Evolutionary conservation across 108 stramenopile genomes (phyloP), one percentile per base, ranked within the genome.

Genomic region (Fragilaria crotonensis): DNA sequence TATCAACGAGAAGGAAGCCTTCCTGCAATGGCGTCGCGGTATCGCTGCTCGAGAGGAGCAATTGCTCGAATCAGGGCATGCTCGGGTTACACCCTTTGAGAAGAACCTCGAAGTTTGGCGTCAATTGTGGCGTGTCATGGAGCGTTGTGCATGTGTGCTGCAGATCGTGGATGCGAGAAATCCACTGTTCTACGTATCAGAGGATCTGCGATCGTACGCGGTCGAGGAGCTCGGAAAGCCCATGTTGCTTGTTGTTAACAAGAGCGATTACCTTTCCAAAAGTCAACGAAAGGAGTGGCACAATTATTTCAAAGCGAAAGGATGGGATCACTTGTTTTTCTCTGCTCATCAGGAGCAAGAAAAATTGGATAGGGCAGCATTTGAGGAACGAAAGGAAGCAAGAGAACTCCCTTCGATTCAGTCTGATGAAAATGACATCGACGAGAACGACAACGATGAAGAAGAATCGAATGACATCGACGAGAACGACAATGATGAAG

Each of bases 41-140:
- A 83, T 99, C 59, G 97, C 99, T 3, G 33, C 50, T 36, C 75
- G 80, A 27, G 92, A 94, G 62, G 95, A 95, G 65, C 84, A 88
- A 73, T 64, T 90, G 48, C 64, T 69, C 18, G 45, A 72, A 23
- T 57, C 70, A 31, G 64, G 60, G 3, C 64, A 66, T 45, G 80
- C 76, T 9, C 70, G 81, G 49, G 89, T 87, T 2, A 99, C 97
- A 23, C 99, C 99, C 1, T 99, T 97, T 72, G 99, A 99, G 77
- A 97, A 97, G 83, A 99, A 99, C 73, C 41, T 99, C 5, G 91
- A 99, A 48, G 96, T 98, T 26, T 99, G 99, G 99, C 67, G 96
- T 18, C 99, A 99, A 75, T 76, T 99, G 5, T 99, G 99, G 99
- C 77, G 99, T 18, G 97, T 98, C 7, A 57, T 96, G 60, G 99